Base-by-base conservation (phyloP, 2,329 filamentous ascomycete species). In the Xylariales sp. region DNA sequence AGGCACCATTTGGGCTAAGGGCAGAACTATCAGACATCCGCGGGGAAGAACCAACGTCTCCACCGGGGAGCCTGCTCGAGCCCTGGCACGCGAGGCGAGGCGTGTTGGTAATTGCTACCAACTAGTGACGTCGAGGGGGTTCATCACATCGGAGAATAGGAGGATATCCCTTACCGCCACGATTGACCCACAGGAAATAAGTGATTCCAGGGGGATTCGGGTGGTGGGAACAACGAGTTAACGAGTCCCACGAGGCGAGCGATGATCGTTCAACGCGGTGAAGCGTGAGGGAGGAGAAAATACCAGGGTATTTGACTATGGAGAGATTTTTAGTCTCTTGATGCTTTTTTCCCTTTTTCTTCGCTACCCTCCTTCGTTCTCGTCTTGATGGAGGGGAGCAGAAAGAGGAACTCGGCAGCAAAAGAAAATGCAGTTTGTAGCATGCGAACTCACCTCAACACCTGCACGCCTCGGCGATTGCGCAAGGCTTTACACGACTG, bases 191-290 rank as follows among this genome's bases (percentile, higher is more conserved):
- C 62, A 59, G 60, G 59, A 66, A 61, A 66, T 68, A 67, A 61
- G 66, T 58, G 68, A 65, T 68, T 67, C 65, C 67, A 66, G 66
- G 57, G 28, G 45, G 45, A 60, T 57, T 56, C 57, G 56, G n/a
- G n/a, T n/a, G n/a, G 67, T 69, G 69, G 74, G 70, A 78, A 70
- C 67, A 72, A 76, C 75, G 76, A 79, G 72, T 65, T 73, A 79
- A 79, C 74, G 75, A 77, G 72, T 79, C 74, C 76, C 70, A 74
- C 70, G 56, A n/a, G 55, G 57, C 60, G 56, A 58, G 64, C 63
- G 44, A 44, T 44, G 51, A 38, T 59, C 59, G 61, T 30, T 65
- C 59, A 51, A 56, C 58, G 49, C n/a, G n/a, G n/a, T 49, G 51
- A 52, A 65, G 61, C 65, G 65, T 61, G 59, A 62, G 59, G 28